These are phyloP conservation scores for Pythium periplocum DNA, from an alignment of 352 stramenopile genomes.

Conservation along the genomic window DNA sequence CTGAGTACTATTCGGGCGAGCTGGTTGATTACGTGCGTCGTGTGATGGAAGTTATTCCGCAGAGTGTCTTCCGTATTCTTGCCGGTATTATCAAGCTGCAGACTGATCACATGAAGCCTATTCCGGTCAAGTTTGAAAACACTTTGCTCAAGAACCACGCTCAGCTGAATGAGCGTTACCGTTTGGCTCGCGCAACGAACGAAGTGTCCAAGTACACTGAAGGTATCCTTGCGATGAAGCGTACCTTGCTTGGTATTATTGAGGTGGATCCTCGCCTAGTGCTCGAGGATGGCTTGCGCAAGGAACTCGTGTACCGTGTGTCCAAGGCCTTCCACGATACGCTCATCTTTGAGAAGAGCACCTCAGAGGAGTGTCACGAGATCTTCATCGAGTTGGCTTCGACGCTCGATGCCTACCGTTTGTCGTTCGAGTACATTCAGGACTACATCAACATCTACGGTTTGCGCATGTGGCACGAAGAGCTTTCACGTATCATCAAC, in stretches of 20 bases:
- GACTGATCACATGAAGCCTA: constrained; percentile 86
- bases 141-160: constrained; percentile 90
- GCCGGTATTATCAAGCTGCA: constrained; percentile 92
- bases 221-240: constrained; percentile 94
- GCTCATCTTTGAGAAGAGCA: constrained; percentile 83
- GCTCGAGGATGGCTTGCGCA: constrained; percentile 91
- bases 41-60: constrained; percentile 93
- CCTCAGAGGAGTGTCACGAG: constrained; percentile 74
- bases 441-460: constrained; percentile 95
- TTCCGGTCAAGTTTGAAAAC: constrained; percentile 92
- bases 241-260: constrained; percentile 91
- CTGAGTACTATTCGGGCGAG: constrained; percentile 92
- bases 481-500: constrained; percentile 92
- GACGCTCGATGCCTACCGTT: constrained; percentile 86
- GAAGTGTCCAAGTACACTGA: constrained; percentile 95
- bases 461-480: constrained; percentile 94
- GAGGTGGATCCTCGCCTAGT: constrained; percentile 92
- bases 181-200: constrained; percentile 90
- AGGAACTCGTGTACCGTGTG: constrained; percentile 91
- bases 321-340: constrained; percentile 84
- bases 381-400: constrained; percentile 81
- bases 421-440: constrained; percentile 94
- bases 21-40: constrained; percentile 93
- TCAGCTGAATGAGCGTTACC: constrained; percentile 90
- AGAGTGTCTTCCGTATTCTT: constrained; percentile 93